Evolutionary conservation across 371 early-diverging fungal species (phyloP), one percentile per base, ranked within the genome.

Genomic region (Actinomortierella ambigua): DNA sequence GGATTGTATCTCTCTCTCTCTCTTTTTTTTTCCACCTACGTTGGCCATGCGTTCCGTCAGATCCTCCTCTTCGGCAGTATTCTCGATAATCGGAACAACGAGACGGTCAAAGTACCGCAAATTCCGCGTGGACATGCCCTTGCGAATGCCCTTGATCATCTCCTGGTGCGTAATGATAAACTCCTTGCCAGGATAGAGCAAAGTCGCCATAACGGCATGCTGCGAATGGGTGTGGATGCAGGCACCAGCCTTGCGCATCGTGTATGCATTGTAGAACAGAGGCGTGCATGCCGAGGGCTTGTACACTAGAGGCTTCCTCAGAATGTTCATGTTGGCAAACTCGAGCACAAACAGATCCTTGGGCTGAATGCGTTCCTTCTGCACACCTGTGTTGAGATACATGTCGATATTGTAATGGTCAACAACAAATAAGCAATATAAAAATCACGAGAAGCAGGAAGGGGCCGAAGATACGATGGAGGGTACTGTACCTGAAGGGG

Each of bases 171-270:
- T 92, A 52, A 98, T 95, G n/a, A 77, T 78, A 77, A 93, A 93
- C 34, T 82, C 85, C 18, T 83, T 73, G 22, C 89, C 90, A 17
- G 83, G 78, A 56, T 76, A 89, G 50, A 97, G 69, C 75, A 98
- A 70, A 0, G 98, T 97, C 2, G 84, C 95, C 90, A 97, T 90
- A 34, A 97, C 95, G 1, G 98, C 98, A 65, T 93, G 83, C 75
- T 95, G 95, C 15, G 96, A 96, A 78, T 98, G 98, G 4, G 97
- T 95, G 69, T 97, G 97, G 69, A 98, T 95, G 82, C 97, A 96
- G 6, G 97, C 96, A 39, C 92, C 92, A n/a, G 96, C 95, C 41
- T 85, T 80, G n/a, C 94, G 85, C 87, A 93, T 82, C 7, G 85
- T 85, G 79, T 94, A 97, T 6, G 95, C 91, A 75, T 94, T 96